Evolutionary conservation across 2,329 filamentous ascomycete species (phyloP).

Genomic region (Madurella fahalii): DNA sequence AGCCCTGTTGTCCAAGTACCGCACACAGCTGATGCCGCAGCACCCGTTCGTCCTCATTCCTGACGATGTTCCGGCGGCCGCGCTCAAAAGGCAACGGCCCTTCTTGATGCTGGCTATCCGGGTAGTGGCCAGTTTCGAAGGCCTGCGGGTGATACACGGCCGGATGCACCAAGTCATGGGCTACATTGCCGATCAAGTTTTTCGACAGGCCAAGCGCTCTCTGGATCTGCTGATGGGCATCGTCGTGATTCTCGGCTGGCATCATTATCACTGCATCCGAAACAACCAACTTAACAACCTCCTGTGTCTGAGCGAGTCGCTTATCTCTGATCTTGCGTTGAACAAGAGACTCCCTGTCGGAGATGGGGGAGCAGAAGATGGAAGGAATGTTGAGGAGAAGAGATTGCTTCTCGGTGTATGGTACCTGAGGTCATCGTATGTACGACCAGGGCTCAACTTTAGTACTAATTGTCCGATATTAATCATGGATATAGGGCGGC

Average conservation of each 20-base stretch:
- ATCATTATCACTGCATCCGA: slow-evolving; percentile 52
- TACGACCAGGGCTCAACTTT: not conserved
- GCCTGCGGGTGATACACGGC: slow-evolving; percentile 44
- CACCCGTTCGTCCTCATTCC: slow-evolving; percentile 48
- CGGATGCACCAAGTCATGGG: slow-evolving; percentile 47
- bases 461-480: not conserved
- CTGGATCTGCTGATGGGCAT: slow-evolving; percentile 48
- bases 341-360: slow-evolving; percentile 32
- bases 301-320: slow-evolving; percentile 44
- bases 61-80: slow-evolving; percentile 31
- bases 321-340: slow-evolving; percentile 46
- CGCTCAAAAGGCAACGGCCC: slow-evolving; percentile 39
- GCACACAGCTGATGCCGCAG: slow-evolving; percentile 38
- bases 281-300: slow-evolving; percentile 51
- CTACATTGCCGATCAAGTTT: slow-evolving; percentile 45
- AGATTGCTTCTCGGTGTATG: slow-evolving; percentile 51
- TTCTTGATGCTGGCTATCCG: slow-evolving; percentile 48
- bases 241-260: slow-evolving; percentile 47
- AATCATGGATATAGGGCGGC: slow-evolving; percentile 2
- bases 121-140: slow-evolving; percentile 47
- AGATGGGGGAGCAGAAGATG: slow-evolving; percentile 25
- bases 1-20: slow-evolving; percentile 42
- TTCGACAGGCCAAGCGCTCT: slow-evolving; percentile 47
- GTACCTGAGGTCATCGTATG: slow-evolving; percentile 52
- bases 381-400: slow-evolving; percentile 48